Evolutionary conservation across 306 rosid genomes (phyloP), one percentile per base, ranked within the genome.

Genomic region (Adenanthera pavonina): DNA sequence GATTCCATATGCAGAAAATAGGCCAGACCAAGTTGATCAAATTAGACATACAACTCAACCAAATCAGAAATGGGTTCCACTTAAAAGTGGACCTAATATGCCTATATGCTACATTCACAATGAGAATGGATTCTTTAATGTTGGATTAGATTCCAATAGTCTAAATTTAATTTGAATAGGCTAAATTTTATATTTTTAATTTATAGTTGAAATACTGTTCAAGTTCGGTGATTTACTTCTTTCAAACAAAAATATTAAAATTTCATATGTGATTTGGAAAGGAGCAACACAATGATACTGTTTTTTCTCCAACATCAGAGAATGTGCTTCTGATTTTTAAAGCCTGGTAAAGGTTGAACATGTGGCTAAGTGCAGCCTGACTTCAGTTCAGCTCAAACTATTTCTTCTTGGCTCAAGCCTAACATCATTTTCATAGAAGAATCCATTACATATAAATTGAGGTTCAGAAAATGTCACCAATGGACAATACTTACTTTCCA

Each of bases 401-500:
- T 61, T 30, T 61, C 67, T 61, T 33, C 38, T 30, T 60, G n/a
- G 17, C 66, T 56, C 12, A 36, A 57, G 56, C 57, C 52, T 20
- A 67, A 46, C 69, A n/a, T 77, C 41, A 20, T n/a, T 34, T 44
- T 48, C 56, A 70, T 61, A 71, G 13, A 7, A 36, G 67, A 15
- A 57, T 65, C 41, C 57, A 47, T 9, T 64, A 25, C 4, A 48
- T 33, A 9, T 41, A 4, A 46, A 7, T 34, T n/a, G 68, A 8
- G 2, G 49, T 36, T 72, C 44, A 81, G 59, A n/a, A 70, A 70
- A 62, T 66, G 60, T 47, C n/a, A 64, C 19, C 11, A n/a, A 30
- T 7, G 16, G 44, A 74, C 3, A 61, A 79, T n/a, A 95, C 98
- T 93, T 88, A 95, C 99, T 92, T 93, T 93, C 97, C 99, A 48